A percentile compares a stretch with the other conserved stretches of the same genome.
phyloP scores from a whole-genome alignment of 1,284 basidiomycete species.

The Polyporus tsugae region DNA sequence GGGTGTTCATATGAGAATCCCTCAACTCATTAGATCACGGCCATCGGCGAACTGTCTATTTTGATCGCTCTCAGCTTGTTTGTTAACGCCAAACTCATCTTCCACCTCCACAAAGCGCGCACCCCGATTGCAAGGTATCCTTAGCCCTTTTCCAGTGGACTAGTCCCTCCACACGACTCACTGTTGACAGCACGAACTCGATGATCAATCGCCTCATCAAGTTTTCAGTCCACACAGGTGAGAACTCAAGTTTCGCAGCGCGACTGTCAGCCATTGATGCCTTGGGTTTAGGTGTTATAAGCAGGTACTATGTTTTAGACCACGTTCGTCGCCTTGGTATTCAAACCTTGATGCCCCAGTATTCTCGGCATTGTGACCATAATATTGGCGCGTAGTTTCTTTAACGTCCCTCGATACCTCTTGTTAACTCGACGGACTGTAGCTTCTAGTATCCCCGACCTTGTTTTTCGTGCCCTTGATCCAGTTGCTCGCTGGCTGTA shows the following conservation, averaged over 20 bases:
- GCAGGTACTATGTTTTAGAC: background rate
- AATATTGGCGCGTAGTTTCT: background rate
- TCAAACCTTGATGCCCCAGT: background rate
- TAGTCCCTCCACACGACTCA: background rate
- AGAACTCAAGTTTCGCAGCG: background rate
- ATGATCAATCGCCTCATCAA: background rate
- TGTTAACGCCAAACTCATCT: conserved; percentile 3
- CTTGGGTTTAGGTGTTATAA: background rate
- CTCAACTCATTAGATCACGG: background rate
- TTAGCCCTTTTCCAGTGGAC: background rate
- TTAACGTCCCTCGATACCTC: background rate
- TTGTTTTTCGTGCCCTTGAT: background rate
- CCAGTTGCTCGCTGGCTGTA: background rate
- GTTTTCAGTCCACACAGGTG: background rate
- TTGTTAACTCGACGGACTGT: background rate
- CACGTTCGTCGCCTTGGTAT: background rate
- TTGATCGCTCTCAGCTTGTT: background rate
- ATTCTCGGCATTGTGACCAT: background rate
- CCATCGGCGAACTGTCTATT: background rate
- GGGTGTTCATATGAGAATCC: background rate
- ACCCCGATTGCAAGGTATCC: background rate
- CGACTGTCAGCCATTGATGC: background rate
- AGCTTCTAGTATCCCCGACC: background rate
- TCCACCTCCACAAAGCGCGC: background rate
- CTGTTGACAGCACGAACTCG: background rate